phyloP scores from a whole-genome alignment of 2,329 filamentous ascomycete species.

The Aotearoamyces nothofagi region DNA sequence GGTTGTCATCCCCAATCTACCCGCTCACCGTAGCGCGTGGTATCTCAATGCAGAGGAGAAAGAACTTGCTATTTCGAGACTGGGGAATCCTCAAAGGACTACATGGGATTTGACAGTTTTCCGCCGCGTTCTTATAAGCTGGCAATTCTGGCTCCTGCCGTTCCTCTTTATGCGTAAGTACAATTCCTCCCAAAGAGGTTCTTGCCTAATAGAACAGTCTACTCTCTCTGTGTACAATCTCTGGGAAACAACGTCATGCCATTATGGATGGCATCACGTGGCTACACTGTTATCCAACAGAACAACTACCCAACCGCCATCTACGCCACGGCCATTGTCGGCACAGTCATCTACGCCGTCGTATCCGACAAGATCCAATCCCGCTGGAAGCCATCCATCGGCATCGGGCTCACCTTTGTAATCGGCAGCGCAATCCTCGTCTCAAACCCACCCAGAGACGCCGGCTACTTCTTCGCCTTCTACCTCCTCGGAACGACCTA shows the following conservation, averaged over 20 bases:
- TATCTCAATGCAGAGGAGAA: conserved; percentile 22
- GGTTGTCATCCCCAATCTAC: conserved; percentile 28
- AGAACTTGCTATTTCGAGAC: conserved; percentile 22
- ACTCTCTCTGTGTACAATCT: conserved; percentile 27
- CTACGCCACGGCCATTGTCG: conserved; percentile 26
- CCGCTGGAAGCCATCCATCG: conserved; percentile 27
- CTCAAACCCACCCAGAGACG: conserved; percentile 18
- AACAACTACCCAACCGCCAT: conserved; percentile 28
- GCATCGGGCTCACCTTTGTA: conserved; percentile 26
- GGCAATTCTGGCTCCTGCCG: conserved; percentile 29
- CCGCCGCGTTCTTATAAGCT: too few species aligned
- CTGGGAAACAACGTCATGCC: conserved; percentile 28
- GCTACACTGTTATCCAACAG: conserved; percentile 26
- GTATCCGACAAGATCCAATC: conserved; percentile 26
- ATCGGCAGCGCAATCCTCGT: conserved; percentile 24
- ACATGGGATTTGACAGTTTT: too few species aligned
- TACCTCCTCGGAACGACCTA: conserved; percentile 28
- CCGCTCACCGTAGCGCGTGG: conserved; percentile 24
- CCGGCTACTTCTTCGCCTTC: conserved; percentile 27
- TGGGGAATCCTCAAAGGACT: too few species aligned
- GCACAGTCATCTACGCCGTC: conserved; percentile 24
- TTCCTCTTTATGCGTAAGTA: conserved; percentile 27
- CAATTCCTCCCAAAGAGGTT: background rate
- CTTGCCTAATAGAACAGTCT: conserved; percentile 14
- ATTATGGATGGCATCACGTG: conserved; percentile 28